These are phyloP conservation scores for Mycena latifolia DNA, from an alignment of 768 basidiomycete species.

Conservation along the genomic window DNA sequence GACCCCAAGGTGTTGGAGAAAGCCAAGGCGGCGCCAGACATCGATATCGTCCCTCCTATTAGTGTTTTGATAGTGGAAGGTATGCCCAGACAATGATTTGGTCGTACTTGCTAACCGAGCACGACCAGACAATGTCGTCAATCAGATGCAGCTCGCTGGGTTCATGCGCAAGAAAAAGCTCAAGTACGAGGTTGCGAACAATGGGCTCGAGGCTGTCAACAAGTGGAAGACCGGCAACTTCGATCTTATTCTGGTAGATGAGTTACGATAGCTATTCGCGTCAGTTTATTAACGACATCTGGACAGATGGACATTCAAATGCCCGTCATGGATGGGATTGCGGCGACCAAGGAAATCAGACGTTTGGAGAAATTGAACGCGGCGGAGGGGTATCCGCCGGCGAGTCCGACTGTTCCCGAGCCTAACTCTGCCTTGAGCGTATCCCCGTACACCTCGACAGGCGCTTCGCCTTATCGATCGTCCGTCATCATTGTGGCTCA, in stretches of 20 bases:
- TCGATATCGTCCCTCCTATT: conserved; percentile 93
- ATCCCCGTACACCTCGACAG: conserved; percentile 57
- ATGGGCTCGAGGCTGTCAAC: conserved; percentile 95
- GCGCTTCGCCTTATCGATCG: conserved; percentile 81
- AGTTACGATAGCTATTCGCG: neutral
- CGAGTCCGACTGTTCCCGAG: conserved; percentile 73
- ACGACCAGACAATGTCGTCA: conserved; percentile 93
- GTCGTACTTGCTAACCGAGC: conserved; percentile 28
- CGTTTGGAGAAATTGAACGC: conserved; percentile 80
- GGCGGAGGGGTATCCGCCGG: conserved; percentile 74
- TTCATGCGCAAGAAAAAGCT: conserved; percentile 98
- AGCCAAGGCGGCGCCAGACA: conserved; percentile 64
- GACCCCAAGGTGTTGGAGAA: conserved; percentile 58
- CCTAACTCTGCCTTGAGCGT: conserved; percentile 34
- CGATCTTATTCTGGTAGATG: conserved; percentile 92
- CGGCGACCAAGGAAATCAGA: conserved; percentile 96
- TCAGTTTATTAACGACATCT: conserved; percentile 29
- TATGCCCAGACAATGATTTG: conserved; percentile 50
- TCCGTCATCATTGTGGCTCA: conserved; percentile 99
- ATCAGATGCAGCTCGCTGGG: conserved; percentile 96
- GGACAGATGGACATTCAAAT: conserved; percentile 99
- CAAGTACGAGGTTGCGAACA: conserved; percentile 93
- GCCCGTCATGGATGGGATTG: conserved; percentile 98
- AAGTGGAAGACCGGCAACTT: conserved; percentile 95
- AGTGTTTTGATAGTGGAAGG: conserved; percentile 99